A percentile compares a stretch with the other conserved stretches of the same genome.
Conservation (phyloP, 179 eudicot species). For the Gypsophila paniculata region DNA sequence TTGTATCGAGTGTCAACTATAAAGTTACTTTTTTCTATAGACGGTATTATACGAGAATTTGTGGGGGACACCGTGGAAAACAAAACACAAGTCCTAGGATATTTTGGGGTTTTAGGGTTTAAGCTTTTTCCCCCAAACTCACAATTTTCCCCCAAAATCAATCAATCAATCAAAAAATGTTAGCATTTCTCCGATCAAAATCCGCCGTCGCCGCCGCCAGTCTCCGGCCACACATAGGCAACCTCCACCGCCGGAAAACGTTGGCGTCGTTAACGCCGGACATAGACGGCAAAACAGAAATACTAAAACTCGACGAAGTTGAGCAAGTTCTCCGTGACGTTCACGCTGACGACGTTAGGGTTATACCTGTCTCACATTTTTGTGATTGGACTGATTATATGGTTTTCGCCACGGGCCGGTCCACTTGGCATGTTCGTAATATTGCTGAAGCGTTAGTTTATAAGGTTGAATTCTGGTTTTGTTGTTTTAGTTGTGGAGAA, state of each 20-base stretch:
- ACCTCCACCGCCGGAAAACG: slow-evolving; percentile 8
- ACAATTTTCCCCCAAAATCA: not conserved
- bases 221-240: slow-evolving; percentile 22
- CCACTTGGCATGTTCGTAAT: slow-evolving; percentile 86
- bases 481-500: not conserved
- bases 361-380: slow-evolving; percentile 44
- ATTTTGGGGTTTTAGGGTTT: slow-evolving; percentile 14
- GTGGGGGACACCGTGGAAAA: too few species aligned
- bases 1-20: too few species aligned
- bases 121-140: not conserved
- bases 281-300: slow-evolving; percentile 35
- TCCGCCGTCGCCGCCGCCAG: slow-evolving; percentile 19
- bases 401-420: slow-evolving; percentile 83
- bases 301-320: slow-evolving; percentile 64
- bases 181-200: slow-evolving; percentile 35
- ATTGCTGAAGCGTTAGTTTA: slow-evolving; percentile 77
- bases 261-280: slow-evolving; percentile 28
- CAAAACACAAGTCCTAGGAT: too few species aligned
- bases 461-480: slow-evolving; percentile 35
- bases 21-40: too few species aligned
- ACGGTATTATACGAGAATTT: too few species aligned
- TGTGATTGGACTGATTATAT: slow-evolving; percentile 74
- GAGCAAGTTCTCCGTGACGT: slow-evolving; percentile 69
- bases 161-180: slow-evolving; percentile 28
- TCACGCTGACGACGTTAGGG: slow-evolving; percentile 63